Base-by-base conservation (phyloP, 495 filamentous ascomycete species). In the Patellaria atrata region DNA sequence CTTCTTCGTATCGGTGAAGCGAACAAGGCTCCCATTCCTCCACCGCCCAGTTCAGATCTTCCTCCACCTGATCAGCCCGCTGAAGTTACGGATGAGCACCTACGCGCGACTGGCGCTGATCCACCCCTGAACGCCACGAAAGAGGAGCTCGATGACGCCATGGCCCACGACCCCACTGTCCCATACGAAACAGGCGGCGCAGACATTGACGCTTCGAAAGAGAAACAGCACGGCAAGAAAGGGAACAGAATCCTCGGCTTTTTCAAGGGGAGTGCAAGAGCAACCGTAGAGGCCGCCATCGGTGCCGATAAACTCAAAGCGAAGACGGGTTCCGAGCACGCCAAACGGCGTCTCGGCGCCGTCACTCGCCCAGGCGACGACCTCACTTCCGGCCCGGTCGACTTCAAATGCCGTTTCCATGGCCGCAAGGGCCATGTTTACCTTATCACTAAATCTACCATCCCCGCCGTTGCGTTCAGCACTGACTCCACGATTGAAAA, bases 1-100 rank as follows among this genome's bases (percentile, higher is more conserved):
- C 67, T 92, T 9, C 76, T 94, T 17, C 78, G 85, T 23, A 74
- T 86, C 35, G 82, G 83, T 33, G 84, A 91, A 59, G 75, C 73
- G 13, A 87, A 85, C 55, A 74, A 79, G 34, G 70, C 81, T 0
- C 83, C 84, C 0, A 55, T 92, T 0, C 81, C 82, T 3, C 81
- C 83, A n/a, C 78, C 82, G 0, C 81, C 83, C 4, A 58, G 56
- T 3, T 61, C 66, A n/a, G 45, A 47, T 9, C 51, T 63, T 11
- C 61, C 70, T 5, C 72, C 75, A 0, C 66, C 75, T 7, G 50
- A 65, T 18, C 45, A 62, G 30, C 61, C 71, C 8, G 56, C 57
- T 9, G 44, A 59, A 11, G 41, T 65, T 24, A 68, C 58, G 16
- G 63, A 67, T 31, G 53, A 54, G 18, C 58, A 65, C 35, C 56